Evolutionary conservation across 495 filamentous ascomycete genomes (phyloP).

Genomic region (Delitschia confertaspora): DNA sequence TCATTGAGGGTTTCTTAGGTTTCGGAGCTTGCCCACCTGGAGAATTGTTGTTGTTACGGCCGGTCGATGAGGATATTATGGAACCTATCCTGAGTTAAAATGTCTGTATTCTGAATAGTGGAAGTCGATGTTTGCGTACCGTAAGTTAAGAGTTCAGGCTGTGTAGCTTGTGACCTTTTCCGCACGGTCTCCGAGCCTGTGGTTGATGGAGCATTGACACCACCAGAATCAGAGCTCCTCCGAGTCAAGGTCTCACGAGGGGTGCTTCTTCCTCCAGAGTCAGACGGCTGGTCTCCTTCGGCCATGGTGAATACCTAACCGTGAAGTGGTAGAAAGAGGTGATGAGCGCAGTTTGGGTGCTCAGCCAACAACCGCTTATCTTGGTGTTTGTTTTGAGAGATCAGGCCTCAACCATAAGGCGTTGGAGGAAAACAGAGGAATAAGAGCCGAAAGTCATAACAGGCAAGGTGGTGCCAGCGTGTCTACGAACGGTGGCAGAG

Average conservation of each 20-base stretch:
- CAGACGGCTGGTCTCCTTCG: conserved; percentile 16
- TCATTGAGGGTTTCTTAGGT: conserved; percentile 63
- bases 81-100: conserved; percentile 16
- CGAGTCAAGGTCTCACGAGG: conserved; percentile 5
- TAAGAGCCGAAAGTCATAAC: conserved; percentile 6
- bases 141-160: conserved; percentile 16
- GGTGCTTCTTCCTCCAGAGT: conserved; percentile 7
- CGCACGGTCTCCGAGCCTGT: conserved; percentile 14
- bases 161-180: conserved; percentile 12
- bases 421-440: conserved; percentile 1
- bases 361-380: conserved; percentile 8
- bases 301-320: conserved; percentile 12
- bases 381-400: conserved; percentile 6
- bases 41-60: conserved; percentile 11
- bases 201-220: neutral
- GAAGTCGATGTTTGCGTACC: conserved; percentile 7
- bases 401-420: conserved; percentile 4
- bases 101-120: neutral
- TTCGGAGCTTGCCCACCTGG: conserved; percentile 22
- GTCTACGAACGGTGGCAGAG: conserved; percentile 1
- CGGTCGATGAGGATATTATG: conserved; percentile 16
- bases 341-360: conserved; percentile 18
- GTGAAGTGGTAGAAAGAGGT: conserved; percentile 1
- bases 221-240: conserved; percentile 10
- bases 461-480: neutral